Percentiles rank a stretch among this genome's conserved stretches.
Conservation (phyloP, 495 filamentous ascomycete genomes). For the Aspergillus homomorphus region DNA sequence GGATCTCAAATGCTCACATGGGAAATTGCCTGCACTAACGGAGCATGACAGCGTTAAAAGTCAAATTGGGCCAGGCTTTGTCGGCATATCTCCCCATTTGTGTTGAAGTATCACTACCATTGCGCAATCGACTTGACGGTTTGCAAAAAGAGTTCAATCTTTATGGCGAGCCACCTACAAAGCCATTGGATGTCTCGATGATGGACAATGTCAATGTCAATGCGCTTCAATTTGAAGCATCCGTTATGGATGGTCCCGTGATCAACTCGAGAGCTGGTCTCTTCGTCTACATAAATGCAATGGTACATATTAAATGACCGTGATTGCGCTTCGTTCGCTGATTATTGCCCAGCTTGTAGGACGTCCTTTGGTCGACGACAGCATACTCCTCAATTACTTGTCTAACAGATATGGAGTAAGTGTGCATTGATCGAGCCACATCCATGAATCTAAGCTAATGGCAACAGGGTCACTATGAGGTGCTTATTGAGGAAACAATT, state of each 20-base stretch:
- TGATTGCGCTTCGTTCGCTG: background rate
- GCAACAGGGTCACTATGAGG: conserved; percentile 65
- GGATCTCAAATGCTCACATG: background rate
- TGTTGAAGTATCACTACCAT: conserved; percentile 37
- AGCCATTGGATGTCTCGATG: conserved; percentile 35
- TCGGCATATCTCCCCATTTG: conserved; percentile 43
- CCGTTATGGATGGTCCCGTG: conserved; percentile 62
- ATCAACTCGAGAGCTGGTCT: conserved; percentile 83
- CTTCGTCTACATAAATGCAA: conserved; percentile 86
- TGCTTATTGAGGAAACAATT: conserved; percentile 75
- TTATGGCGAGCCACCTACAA: conserved; percentile 36
- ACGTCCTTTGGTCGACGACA: conserved; percentile 80
- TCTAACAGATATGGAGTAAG: conserved; percentile 74
- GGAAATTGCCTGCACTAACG: conserved; percentile 7
- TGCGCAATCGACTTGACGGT: conserved; percentile 41
- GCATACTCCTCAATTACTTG: conserved; percentile 71
- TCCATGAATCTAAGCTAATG: background rate
- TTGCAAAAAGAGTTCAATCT: conserved; percentile 47
- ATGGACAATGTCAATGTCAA: conserved; percentile 45
- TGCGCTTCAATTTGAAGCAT: conserved; percentile 47
- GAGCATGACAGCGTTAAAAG: conserved; percentile 30
- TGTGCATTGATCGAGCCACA: background rate
- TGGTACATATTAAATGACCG: conserved; percentile 51
- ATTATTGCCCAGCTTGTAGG: conserved; percentile 66
- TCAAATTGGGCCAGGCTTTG: conserved; percentile 40